These are phyloP conservation scores for Globomyces sp. DNA, from an alignment of 371 early-diverging fungal genomes.

Conservation along the genomic window DNA sequence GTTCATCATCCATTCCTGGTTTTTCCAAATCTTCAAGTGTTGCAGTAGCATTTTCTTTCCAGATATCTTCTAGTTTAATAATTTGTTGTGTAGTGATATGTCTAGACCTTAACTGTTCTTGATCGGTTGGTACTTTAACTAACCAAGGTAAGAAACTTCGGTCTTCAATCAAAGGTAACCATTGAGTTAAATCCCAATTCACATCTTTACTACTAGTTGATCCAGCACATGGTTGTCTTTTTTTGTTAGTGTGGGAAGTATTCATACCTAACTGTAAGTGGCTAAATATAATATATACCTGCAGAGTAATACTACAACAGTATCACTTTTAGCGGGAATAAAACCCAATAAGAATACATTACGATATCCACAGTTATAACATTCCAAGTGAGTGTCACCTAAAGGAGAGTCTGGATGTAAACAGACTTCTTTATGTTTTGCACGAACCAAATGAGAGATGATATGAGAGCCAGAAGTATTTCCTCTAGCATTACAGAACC, in stretches of 20 bases:
- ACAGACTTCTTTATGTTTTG: constrained; percentile 92
- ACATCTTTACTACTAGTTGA: constrained; percentile 83
- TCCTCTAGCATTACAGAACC: constrained; percentile 94
- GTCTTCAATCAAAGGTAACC: constrained; percentile 96
- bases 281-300: too few relatives aligned
- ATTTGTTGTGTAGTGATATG: constrained; percentile 84
- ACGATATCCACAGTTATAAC: constrained; percentile 94
- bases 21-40: constrained; percentile 83
- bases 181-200: constrained; percentile 95
- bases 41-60: constrained; percentile 77
- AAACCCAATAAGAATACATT: constrained; percentile 97
- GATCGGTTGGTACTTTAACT: constrained; percentile 85
- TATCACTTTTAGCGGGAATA: constrained; percentile 96
- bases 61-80: constrained; percentile 84
- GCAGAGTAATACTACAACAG: constrained; percentile 95
- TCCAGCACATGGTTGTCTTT: constrained; percentile 86
- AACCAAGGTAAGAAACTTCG: constrained; percentile 92
- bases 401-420: constrained; percentile 89
- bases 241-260: constrained; percentile 26
- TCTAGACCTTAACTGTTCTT: constrained; percentile 82
- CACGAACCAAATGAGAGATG: constrained; percentile 90
- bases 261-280: too few relatives aligned
- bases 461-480: constrained; percentile 94
- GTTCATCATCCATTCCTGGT: constrained; percentile 83
- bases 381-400: constrained; percentile 92